Base-by-base conservation (phyloP, 23 red algal genomes). In the Chondrus crispus region DNA sequence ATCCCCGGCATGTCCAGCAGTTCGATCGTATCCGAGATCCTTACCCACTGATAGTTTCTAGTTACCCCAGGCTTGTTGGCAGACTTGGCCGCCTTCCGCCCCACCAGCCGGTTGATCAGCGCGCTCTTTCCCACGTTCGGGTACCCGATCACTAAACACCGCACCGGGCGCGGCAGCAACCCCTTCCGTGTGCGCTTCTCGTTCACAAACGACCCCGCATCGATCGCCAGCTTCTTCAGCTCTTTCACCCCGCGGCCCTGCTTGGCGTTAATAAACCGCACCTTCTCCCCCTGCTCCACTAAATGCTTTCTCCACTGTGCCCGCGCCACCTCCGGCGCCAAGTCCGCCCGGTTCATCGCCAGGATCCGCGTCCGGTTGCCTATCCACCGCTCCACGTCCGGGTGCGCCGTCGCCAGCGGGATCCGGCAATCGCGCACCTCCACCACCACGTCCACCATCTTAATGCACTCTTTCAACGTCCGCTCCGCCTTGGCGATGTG, bases 51-150 rank as follows among this genome's bases (percentile, higher is more conserved):
- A 68, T 88, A 86, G 51, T 91, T 80, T 26, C 97, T 71, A 81
- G 97, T 99, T 44, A 99, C 94, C 6, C 97, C 97, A 11, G 97
- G 97, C 37, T 93, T 89, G 73, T 95, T 95, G 5, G 89, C 89
- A 24, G 97, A 99, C 70, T 90, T 93, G 16, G 90, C 94, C 80
- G 81, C 91, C 46, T 81, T 90, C 12, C 89, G 63, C 7, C 88
- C 86, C n/a, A 95, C 89, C 36, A 99, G 79, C 20, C 94, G 82
- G 80, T 99, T 99, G 55, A 99, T 99, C 45, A 99, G 85, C 30
- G 97, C 97, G 3, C 94, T 96, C 74, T 99, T 99, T 29, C 97
- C 97, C 26, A 99, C 97, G 69, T 99, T 99, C 19, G 97, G 97
- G 78, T 91, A 99, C 33, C 97, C 97, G 64, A 99, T 95, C 51